These are phyloP conservation scores for Coprinellus aureogranulatus DNA, from an alignment of 768 basidiomycete species.

Conservation along the genomic window DNA sequence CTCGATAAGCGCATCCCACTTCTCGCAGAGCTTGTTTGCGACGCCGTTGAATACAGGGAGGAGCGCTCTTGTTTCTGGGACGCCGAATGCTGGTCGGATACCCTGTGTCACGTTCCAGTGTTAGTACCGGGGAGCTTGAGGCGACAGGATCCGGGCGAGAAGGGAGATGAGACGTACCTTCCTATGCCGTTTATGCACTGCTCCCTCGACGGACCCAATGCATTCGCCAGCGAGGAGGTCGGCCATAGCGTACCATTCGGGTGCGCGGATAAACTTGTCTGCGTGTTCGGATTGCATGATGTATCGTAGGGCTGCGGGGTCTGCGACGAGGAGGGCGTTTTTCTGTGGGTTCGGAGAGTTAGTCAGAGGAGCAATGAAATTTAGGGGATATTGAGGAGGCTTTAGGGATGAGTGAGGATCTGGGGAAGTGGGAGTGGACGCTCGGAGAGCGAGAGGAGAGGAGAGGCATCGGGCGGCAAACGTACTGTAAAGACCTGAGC, in stretches of 20 bases:
- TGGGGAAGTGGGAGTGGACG: neutral
- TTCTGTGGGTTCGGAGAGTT: neutral
- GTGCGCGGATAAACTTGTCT: neutral
- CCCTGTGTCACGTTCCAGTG: too few species aligned
- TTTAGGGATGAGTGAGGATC: neutral
- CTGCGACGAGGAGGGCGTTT: neutral
- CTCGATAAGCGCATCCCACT: neutral
- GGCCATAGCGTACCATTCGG: constrained; percentile 2
- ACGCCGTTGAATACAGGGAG: neutral
- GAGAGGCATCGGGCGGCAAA: too few species aligned
- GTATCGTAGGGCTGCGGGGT: neutral
- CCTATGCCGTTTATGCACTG: neutral
- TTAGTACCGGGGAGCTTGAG: too few species aligned
- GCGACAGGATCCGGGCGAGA: neutral
- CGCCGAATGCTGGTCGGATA: neutral
- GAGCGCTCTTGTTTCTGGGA: neutral
- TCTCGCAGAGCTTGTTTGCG: neutral
- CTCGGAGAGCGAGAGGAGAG: too few species aligned
- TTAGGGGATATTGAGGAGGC: too few species aligned
- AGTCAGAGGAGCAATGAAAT: too few species aligned
- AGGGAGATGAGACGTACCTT: too few species aligned
- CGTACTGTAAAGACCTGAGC: neutral
- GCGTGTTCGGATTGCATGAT: neutral
- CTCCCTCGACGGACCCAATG: neutral
- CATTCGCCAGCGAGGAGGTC: neutral